A percentile compares a stretch with the other conserved stretches of the same genome.
phyloP scores from a whole-genome alignment of 2,329 filamentous ascomycete species.

The Colletotrichum incanum region DNA sequence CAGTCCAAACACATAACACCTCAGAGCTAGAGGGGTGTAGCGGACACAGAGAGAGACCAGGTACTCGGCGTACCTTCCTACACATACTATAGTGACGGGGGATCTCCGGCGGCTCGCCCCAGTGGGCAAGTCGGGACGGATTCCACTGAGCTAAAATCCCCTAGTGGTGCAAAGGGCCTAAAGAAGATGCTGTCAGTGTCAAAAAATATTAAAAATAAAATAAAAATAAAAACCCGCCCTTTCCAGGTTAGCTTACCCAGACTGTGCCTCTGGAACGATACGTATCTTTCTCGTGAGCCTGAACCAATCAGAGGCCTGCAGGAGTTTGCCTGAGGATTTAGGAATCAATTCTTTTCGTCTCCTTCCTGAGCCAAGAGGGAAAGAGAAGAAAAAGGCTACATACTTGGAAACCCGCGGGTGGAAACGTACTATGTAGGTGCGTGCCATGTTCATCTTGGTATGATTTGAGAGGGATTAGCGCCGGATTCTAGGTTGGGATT shows the following conservation, averaged over 20 bases:
- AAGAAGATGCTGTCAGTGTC: conserved; percentile 37
- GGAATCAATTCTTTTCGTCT: not conserved
- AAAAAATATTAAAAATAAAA: no score
- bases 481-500: not conserved
- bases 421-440: not conserved
- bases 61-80: not conserved
- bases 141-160: conserved; percentile 33
- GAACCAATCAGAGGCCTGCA: conserved; percentile 7
- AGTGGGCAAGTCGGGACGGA: conserved; percentile 34
- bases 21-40: conserved; percentile 22
- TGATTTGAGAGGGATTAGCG: not conserved
- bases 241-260: not conserved
- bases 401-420: not conserved
- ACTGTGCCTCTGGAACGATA: not conserved
- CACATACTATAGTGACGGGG: not conserved
- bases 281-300: not conserved
- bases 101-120: conserved; percentile 14
- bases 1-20: not conserved
- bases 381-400: not conserved
- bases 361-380: not conserved
- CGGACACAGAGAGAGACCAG: not conserved
- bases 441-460: not conserved
- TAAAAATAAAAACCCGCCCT: not conserved
- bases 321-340: not conserved
- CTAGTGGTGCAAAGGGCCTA: conserved; percentile 33